Evolutionary conservation across 2,329 filamentous ascomycete genomes (phyloP).

Genomic region (Botrytis medusae): DNA sequence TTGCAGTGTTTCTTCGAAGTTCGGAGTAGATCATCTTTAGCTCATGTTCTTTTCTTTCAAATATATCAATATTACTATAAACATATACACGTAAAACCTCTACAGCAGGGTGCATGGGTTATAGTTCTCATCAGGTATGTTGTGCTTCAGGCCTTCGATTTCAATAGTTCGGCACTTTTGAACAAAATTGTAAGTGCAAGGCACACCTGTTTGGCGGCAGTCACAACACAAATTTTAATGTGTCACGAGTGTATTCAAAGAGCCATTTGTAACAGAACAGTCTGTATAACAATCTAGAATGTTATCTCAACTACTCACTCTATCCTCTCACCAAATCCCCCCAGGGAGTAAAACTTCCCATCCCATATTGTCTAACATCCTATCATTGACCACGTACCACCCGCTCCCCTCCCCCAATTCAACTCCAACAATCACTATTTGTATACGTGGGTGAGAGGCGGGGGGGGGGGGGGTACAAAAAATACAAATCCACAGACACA

Average conservation of each 20-base stretch:
- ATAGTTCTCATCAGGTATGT: neutral
- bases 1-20: too few relatives aligned
- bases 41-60: neutral
- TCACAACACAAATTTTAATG: neutral
- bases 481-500: too few relatives aligned
- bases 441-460: too few relatives aligned
- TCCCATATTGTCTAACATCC: too few relatives aligned
- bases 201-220: too few relatives aligned
- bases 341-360: neutral
- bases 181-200: neutral
- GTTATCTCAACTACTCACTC: neutral
- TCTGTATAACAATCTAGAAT: neutral
- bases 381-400: too few relatives aligned
- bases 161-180: neutral
- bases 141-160: neutral
- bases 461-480: too few relatives aligned
- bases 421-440: too few relatives aligned
- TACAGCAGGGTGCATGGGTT: neutral
- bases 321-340: neutral
- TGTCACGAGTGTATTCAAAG: neutral
- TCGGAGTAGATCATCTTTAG: neutral
- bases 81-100: neutral
- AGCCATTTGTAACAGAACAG: neutral
- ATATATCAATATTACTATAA: neutral
- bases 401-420: too few relatives aligned